Evolutionary conservation across 495 filamentous ascomycete species (phyloP).

Genomic region (Tuber calosporum): DNA sequence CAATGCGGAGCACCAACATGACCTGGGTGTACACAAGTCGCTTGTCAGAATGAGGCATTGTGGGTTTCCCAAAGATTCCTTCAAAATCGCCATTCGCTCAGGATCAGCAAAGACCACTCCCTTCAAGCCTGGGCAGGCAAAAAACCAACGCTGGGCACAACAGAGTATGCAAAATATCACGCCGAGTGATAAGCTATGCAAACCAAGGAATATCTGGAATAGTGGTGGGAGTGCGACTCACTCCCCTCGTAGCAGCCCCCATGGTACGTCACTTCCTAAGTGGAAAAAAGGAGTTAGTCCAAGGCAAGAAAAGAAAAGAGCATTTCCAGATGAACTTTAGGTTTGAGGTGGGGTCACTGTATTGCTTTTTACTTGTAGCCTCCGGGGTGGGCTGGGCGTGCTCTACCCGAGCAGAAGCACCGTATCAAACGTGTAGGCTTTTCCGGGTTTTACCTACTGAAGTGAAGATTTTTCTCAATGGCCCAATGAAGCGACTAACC

Average conservation of each 20-base stretch:
- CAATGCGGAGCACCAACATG: no score
- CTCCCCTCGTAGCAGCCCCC: background rate
- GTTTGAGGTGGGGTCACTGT: background rate
- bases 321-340: background rate
- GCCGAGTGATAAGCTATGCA: background rate
- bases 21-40: background rate
- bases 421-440: background rate
- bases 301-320: background rate
- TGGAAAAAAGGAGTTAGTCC: background rate
- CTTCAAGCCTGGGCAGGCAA: background rate
- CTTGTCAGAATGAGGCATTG: background rate
- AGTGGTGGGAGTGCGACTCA: background rate
- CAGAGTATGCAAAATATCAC: background rate
- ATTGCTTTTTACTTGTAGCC: background rate
- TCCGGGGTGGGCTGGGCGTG: background rate
- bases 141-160: background rate
- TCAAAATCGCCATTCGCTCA: background rate
- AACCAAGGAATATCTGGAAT: background rate
- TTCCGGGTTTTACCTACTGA: background rate
- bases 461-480: background rate
- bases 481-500: background rate
- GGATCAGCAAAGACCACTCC: background rate
- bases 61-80: background rate
- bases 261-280: background rate
- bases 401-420: background rate